Evolutionary conservation across 2,329 filamentous ascomycete genomes (phyloP), one percentile per base, ranked within the genome.

Genomic region (Calonectria pauciramosa): DNA sequence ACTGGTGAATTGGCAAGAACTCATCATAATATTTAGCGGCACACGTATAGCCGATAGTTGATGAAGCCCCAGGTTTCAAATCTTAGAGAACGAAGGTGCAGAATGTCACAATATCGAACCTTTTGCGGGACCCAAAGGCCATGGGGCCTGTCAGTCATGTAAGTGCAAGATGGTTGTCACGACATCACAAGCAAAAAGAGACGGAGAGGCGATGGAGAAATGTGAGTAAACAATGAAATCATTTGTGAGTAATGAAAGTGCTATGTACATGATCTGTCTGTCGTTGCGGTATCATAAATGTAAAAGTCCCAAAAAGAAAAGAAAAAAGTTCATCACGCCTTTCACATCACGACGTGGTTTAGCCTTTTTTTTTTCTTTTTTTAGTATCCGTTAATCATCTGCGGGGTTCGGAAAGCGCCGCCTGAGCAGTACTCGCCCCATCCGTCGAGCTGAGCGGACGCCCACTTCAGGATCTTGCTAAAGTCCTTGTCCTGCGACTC

Each of bases 381-480:
- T 49, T 63, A 63, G 23, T 63, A 82, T 54, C 75, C 70, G 36
- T 54, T 65, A 30, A 80, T 51, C 8, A 79, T 51, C 23, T 77
- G 76, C 11, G 80, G 79, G 47, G 80, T 82, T 59, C 76, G 78
- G 69, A 82, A 83, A 16, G 77, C 70, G n/a, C 76, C 67, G 34
- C 74, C 75, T 8, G 72, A 76, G 64, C 82, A 84, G 72, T 82
- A 84, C 74, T 84, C 79, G 16, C 80, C 80, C 82, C 82, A 84
- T 1, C 82, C 82, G 56, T 84, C 82, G 41, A 84, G 77, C 75
- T 79, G 81, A 71, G 77, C 80, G 63, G 80, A 82, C 65, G 81
- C 81, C 75, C 81, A 81, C 81, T 84, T 83, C 54, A 84, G 70
- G n/a, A 83, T 70, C 75, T 82, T 82, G 75, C 82, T 83, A 76